Evolutionary conservation across 805 yeast genomes (phyloP).

Genomic region (Cyberlindnera mississippiensis): DNA sequence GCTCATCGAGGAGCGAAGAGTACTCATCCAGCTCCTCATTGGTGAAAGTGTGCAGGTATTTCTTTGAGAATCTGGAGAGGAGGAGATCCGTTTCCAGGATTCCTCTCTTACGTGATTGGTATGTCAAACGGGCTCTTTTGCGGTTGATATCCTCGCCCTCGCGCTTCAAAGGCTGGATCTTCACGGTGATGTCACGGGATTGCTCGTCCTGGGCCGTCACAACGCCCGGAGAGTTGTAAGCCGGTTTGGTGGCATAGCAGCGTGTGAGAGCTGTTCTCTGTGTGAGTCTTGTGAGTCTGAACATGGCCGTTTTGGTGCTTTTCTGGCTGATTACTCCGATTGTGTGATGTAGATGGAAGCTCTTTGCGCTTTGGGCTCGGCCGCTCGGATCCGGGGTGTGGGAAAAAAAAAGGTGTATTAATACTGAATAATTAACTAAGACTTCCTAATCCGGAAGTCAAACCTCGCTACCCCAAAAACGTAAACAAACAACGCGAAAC

Average conservation of each 20-base stretch:
- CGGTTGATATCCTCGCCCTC: slow-evolving; percentile 65
- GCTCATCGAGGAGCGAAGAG: slow-evolving; percentile 79
- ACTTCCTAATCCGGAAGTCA: slow-evolving; percentile 14
- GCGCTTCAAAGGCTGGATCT: slow-evolving; percentile 77
- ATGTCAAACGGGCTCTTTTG: slow-evolving; percentile 82
- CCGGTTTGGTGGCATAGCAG: slow-evolving; percentile 12
- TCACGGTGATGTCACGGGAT: slow-evolving; percentile 21
- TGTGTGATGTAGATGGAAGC: no score
- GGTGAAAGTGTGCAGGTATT: slow-evolving; percentile 55
- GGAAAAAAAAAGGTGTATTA: background rate
- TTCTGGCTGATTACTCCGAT: no score
- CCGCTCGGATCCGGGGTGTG: no score
- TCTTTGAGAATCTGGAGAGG: slow-evolving; percentile 80
- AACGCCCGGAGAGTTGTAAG: slow-evolving; percentile 23
- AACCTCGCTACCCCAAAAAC: background rate
- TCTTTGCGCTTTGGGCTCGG: no score
- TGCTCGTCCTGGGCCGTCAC: slow-evolving; percentile 15
- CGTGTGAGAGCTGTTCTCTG: slow-evolving; percentile 5
- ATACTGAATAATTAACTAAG: background rate
- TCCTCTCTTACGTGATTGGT: slow-evolving; percentile 93
- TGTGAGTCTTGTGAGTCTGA: slow-evolving; percentile 5
- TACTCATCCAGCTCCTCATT: slow-evolving; percentile 76
- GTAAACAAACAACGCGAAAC: background rate
- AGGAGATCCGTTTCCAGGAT: slow-evolving; percentile 89
- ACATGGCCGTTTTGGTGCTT: no score